phyloP scores from a whole-genome alignment of 331 rosid genomes.

The Cydonia oblonga region DNA sequence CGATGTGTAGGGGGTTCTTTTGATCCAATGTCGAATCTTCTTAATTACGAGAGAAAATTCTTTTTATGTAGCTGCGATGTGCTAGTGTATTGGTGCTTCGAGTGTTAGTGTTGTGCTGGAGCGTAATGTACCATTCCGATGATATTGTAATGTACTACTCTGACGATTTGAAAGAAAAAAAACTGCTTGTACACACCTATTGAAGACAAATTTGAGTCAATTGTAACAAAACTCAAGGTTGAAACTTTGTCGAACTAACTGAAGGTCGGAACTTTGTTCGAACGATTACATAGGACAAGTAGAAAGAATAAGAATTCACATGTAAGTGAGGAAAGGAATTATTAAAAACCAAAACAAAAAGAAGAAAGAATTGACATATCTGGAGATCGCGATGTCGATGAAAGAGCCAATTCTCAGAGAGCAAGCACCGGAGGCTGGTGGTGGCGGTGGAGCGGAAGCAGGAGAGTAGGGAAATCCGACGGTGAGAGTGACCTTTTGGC shows the following conservation, averaged over 20 bases:
- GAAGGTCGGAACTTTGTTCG: not conserved
- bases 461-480: not conserved
- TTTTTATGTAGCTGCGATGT: not conserved
- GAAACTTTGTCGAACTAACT: not conserved
- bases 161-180: not conserved
- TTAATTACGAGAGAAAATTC: not conserved
- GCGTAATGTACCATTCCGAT: not conserved
- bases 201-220: not conserved
- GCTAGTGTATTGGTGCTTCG: not conserved
- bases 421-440: not conserved
- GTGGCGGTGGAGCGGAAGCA: not conserved
- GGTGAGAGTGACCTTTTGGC: not conserved
- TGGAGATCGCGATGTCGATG: no score
- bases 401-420: not conserved
- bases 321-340: not conserved
- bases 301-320: not conserved
- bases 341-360: not conserved
- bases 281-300: not conserved
- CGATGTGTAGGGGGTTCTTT: not conserved
- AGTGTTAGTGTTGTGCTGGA: not conserved
- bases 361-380: not conserved
- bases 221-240: not conserved
- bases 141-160: not conserved
- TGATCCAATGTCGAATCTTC: not conserved
- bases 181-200: no score